Conservation (phyloP, 495 filamentous ascomycete species). For the Daldinia decipiens region DNA sequence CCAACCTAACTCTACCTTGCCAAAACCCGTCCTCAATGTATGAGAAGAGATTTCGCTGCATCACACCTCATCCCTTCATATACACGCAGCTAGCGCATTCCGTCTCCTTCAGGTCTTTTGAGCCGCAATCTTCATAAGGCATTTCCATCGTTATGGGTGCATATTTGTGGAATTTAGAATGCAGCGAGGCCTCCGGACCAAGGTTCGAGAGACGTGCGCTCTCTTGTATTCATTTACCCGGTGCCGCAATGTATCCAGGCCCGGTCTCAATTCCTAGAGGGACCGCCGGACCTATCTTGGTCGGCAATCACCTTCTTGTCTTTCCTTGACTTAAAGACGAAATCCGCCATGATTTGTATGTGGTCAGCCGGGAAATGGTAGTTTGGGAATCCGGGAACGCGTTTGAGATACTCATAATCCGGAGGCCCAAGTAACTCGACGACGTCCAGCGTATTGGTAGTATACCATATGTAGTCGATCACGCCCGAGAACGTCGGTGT, state of each 20-base stretch:
- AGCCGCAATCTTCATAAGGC: constrained; percentile 8
- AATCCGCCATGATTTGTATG: constrained; percentile 90
- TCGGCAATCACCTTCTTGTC: constrained; percentile 73
- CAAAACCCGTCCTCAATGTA: constrained; percentile 41
- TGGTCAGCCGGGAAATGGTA: constrained; percentile 98
- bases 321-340: constrained; percentile 86
- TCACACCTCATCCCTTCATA: constrained; percentile 41
- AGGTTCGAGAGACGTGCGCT: constrained; percentile 4
- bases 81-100: constrained; percentile 23
- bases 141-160: constrained; percentile 10
- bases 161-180: constrained; percentile 8
- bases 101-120: constrained; percentile 4
- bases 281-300: constrained; percentile 62
- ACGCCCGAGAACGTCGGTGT: constrained; percentile 89
- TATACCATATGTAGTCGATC: constrained; percentile 98
- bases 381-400: constrained; percentile 95
- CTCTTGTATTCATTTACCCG: constrained; percentile 3
- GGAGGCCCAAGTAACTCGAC: constrained; percentile 89
- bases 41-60: constrained; percentile 42
- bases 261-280: constrained; percentile 18
- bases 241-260: not conserved
- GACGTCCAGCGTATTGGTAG: constrained; percentile 88
- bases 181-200: not conserved
- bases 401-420: constrained; percentile 87
- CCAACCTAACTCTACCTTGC: constrained; percentile 33